Base-by-base conservation (phyloP, 495 filamentous ascomycete species). In the Penicillium angulare region DNA sequence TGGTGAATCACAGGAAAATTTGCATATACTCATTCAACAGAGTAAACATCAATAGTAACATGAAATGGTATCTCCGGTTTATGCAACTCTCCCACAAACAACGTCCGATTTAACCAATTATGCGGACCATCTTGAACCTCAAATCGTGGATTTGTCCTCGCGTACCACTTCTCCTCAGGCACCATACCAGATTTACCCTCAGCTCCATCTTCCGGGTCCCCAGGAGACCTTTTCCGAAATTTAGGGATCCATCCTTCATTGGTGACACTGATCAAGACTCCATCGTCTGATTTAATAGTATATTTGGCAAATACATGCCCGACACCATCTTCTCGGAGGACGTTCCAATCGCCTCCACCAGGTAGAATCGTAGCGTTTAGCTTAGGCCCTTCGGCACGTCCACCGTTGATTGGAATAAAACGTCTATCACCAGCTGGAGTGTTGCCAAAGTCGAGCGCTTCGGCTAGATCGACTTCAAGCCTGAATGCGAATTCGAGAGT, bases 41-140 rank as follows among this genome's bases (percentile, higher is more conserved):
- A 38, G 15, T 47, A 53, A 6, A 47, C 36, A 35, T 53, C 50
- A 53, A 53, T 53, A 5, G 35, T 47, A 29, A 53, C 50, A 47
- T 53, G 50, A 12, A 39, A 34, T 15, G 27, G 43, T 18, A 20
- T 35, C 20, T 8, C n/a, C 0, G 36, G 43, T 18, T 38, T 44
- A 35, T 31, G 50, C 42, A 53, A 36, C 12, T 53, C 50, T 13
- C 43, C 50, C 21, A 53, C 43, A 42, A 53, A 47, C 4, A 53
- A 13, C 5, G 50, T 53, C 2, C 50, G 36, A 36, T 53, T 53
- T 16, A 53, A 27, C 50, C 50, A 53, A 3, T 10, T 35, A 40
- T 47, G 26, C 8, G 27, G 10, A 6, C 49, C 49, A 17, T 40
- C 23, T 7, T 31, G 39, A 8, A 52, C 49, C 16, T 52, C 49